Evolutionary conservation across 139 green algal species (phyloP), one percentile per base, ranked within the genome.

Genomic region (Chlorella sp.): DNA sequence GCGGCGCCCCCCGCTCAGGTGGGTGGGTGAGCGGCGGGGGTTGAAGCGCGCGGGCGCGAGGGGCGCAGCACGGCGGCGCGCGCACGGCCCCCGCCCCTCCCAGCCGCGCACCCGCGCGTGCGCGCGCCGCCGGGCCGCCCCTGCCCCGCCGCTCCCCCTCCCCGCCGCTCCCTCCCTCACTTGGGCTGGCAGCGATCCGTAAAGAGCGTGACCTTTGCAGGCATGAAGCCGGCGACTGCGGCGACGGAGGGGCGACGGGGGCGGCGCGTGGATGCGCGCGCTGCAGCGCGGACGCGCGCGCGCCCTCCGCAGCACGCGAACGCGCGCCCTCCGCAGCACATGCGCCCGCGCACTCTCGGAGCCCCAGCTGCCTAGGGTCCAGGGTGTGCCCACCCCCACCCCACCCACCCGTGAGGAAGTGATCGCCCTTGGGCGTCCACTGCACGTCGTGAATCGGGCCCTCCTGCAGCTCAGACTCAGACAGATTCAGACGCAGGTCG

Each of bases 371-470:
- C 53, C 53, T 11, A 8, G 55, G 55, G 25, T n/a, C 11, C 25
- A 38, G 27, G 6, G n/a, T 5, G 15, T 25, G 14, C 50, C 11
- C 5, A 7, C 6, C 0, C 21, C 29, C 14, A 5, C 2, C 31
- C 31, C 51, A 77, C 69, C 92, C 86, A 29, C 95, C 87, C 4
- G 93, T 86, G 0, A 92, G 77, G 80, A 99, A 99, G 59, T 84
- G 87, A 68, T 94, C 84, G 9, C 95, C 95, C 5, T 71, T 70
- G 0, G 95, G 93, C 1, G 87, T 90, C 95, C 95, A 99, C 84
- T 97, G 86, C 69, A 97, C 91, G 74, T 98, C 95, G 80, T 99
- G 95, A 40, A 99, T 88, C 6, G 95, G 94, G 11, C 96, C 96
- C 36, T 98, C 94, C 85, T 91, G 72, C 61, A 70, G 35, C 19